Evolutionary conservation across 352 stramenopile genomes (phyloP).

Genomic region (Globisporangium uncinulatum): DNA sequence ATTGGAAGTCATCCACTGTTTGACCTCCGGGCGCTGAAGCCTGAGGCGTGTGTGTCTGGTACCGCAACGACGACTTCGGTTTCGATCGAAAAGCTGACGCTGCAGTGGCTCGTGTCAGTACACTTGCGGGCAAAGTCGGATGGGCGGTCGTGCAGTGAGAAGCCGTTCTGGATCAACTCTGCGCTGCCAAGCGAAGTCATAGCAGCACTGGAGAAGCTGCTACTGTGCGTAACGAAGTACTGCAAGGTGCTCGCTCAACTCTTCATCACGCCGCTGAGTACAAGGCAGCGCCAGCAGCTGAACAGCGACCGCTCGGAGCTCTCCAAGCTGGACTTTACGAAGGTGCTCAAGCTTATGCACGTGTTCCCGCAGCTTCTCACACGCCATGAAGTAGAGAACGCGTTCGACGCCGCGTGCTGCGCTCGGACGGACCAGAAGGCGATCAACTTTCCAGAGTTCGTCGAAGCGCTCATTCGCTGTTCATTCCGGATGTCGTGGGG

Average conservation of each 20-base stretch:
- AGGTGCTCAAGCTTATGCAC: conserved; percentile 43
- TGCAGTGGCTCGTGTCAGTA: conserved; percentile 12
- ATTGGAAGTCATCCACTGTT: conserved; percentile 10
- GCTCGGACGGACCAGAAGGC: conserved; percentile 17
- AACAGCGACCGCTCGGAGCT: conserved; percentile 15
- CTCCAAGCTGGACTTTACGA: conserved; percentile 25
- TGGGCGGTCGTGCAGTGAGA: not conserved
- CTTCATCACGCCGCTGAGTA: conserved; percentile 22
- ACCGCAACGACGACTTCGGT: not conserved
- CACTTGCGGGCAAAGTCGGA: conserved; percentile 2
- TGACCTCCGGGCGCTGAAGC: not conserved
- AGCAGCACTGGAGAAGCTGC: conserved; percentile 24
- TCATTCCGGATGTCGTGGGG: conserved; percentile 42
- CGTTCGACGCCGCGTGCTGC: conserved; percentile 30
- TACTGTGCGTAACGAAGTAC: conserved; percentile 36
- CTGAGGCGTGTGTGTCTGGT: not conserved
- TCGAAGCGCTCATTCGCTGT: conserved; percentile 52
- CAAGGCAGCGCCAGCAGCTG: not conserved
- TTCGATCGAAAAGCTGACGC: not conserved
- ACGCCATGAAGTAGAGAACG: conserved; percentile 40
- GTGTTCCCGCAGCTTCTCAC: conserved; percentile 61
- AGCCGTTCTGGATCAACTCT: conserved; percentile 17
- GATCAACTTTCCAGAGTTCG: conserved; percentile 55
- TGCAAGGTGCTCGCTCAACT: conserved; percentile 33
- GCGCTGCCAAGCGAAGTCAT: conserved; percentile 25